Percentiles rank a stretch among this genome's conserved stretches.
These are phyloP conservation scores for Meredithiella fracta DNA, from an alignment of 2,329 filamentous ascomycete genomes.

Conservation along the genomic window DNA sequence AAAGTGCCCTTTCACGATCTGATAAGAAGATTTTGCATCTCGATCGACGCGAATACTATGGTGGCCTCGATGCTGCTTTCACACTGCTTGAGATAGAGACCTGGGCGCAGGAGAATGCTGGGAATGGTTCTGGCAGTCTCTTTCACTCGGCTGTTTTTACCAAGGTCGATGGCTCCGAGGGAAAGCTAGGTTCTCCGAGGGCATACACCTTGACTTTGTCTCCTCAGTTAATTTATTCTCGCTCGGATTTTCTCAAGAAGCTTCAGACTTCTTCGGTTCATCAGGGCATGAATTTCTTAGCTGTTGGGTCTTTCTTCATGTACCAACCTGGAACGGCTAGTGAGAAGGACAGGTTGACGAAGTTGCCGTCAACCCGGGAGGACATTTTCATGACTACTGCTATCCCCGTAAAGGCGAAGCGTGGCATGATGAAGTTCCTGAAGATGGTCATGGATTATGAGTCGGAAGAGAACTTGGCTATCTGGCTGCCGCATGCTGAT, in stretches of 20 bases:
- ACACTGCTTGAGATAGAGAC: constrained; percentile 65
- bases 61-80: constrained; percentile 69
- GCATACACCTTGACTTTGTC: constrained; percentile 71
- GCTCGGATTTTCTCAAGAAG: constrained; percentile 58
- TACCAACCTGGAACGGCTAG: constrained; percentile 29
- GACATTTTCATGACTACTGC: constrained; percentile 70
- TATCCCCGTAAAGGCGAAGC: constrained; percentile 67
- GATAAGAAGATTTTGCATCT: constrained; percentile 83
- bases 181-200: constrained; percentile 36
- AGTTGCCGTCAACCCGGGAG: constrained; percentile 77
- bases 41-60: constrained; percentile 78
- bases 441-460: constrained; percentile 68
- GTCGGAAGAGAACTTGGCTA: constrained; percentile 33
- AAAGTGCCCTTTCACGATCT: constrained; percentile 79
- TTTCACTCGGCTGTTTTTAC: constrained; percentile 26
- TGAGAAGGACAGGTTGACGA: constrained; percentile 32
- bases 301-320: constrained; percentile 85
- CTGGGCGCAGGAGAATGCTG: constrained; percentile 35
- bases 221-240: constrained; percentile 73
- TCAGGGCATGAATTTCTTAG: constrained; percentile 80
- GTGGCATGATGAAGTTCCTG: constrained; percentile 81
- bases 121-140: constrained; percentile 18
- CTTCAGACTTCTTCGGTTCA: constrained; percentile 84
- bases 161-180: constrained; percentile 28
- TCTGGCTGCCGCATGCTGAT: constrained; percentile 42